phyloP scores from a whole-genome alignment of 2,329 filamentous ascomycete genomes.

The Cryphonectria japonica region DNA sequence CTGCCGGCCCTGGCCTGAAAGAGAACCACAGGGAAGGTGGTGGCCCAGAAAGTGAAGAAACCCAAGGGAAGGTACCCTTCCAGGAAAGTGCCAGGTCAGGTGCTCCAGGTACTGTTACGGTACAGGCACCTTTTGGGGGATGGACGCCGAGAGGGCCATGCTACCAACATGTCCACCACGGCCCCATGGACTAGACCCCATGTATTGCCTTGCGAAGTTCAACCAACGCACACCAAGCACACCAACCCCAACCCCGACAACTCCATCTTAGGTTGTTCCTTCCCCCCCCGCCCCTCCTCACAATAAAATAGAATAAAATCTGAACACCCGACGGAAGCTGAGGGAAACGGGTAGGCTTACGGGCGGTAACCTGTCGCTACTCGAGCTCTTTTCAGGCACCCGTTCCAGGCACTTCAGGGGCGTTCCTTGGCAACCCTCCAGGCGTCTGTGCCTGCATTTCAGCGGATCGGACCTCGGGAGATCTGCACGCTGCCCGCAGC shows the following conservation, averaged over 20 bases:
- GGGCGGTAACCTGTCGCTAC: background rate
- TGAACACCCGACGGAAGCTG: constrained; percentile 5
- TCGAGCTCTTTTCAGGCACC: constrained; percentile 2
- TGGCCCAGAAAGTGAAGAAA: no score
- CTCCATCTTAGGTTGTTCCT: no score
- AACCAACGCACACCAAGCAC: background rate
- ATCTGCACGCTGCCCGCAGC: background rate
- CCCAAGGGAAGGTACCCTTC: no score
- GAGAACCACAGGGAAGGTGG: no score
- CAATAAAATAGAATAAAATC: background rate
- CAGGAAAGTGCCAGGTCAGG: background rate
- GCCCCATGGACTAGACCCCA: background rate
- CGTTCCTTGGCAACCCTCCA: background rate
- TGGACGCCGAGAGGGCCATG: background rate
- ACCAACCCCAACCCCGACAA: background rate
- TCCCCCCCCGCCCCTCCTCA: background rate
- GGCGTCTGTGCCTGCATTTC: background rate
- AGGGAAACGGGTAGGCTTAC: background rate
- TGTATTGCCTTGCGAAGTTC: background rate
- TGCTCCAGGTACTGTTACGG: background rate
- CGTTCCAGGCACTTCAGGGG: background rate
- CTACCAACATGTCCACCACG: background rate
- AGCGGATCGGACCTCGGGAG: constrained; percentile 4
- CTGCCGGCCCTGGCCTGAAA: background rate
- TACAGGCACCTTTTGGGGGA: background rate